phyloP scores from a whole-genome alignment of 2,329 filamentous ascomycete genomes.

The Atkinsonella hypoxylon region DNA sequence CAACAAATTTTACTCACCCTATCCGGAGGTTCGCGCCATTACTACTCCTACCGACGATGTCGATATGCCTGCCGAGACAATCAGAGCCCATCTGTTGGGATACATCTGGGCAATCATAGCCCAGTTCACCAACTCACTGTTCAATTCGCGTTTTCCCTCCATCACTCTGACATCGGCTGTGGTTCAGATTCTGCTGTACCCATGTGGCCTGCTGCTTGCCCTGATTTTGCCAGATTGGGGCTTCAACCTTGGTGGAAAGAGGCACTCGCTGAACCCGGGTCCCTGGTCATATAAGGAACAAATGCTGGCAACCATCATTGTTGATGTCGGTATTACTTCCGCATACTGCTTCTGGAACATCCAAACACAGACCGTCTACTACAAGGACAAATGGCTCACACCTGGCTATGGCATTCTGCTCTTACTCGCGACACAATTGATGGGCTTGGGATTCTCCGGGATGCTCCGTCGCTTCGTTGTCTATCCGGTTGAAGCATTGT shows the following conservation, averaged over 20 bases:
- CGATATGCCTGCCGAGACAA: slow-evolving; percentile 16
- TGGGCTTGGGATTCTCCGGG: slow-evolving; percentile 21
- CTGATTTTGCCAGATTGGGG: slow-evolving; percentile 30
- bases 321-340: slow-evolving; percentile 10
- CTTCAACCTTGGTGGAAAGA: slow-evolving; percentile 20
- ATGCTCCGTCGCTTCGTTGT: slow-evolving; percentile 22
- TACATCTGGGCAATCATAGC: slow-evolving; percentile 15
- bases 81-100: slow-evolving; percentile 16
- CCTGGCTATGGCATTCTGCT: slow-evolving; percentile 20
- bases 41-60: slow-evolving; percentile 17
- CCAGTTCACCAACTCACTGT: slow-evolving; percentile 8
- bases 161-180: slow-evolving; percentile 6
- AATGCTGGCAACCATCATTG: slow-evolving; percentile 28
- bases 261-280: slow-evolving; percentile 26
- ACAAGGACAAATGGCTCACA: slow-evolving; percentile 19
- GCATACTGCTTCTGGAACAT: slow-evolving; percentile 12
- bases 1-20: slow-evolving; percentile 14
- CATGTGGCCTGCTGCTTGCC: slow-evolving; percentile 27
- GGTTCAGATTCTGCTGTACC: slow-evolving; percentile 28
- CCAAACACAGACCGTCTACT: slow-evolving; percentile 18
- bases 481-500: slow-evolving; percentile 22
- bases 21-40: slow-evolving; percentile 17
- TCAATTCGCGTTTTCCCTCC: slow-evolving; percentile 9
- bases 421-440: slow-evolving; percentile 20
- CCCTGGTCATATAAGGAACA: slow-evolving; percentile 32